Base-by-base conservation (phyloP, 2,329 filamentous ascomycete species). In the Rutstroemia sp. region DNA sequence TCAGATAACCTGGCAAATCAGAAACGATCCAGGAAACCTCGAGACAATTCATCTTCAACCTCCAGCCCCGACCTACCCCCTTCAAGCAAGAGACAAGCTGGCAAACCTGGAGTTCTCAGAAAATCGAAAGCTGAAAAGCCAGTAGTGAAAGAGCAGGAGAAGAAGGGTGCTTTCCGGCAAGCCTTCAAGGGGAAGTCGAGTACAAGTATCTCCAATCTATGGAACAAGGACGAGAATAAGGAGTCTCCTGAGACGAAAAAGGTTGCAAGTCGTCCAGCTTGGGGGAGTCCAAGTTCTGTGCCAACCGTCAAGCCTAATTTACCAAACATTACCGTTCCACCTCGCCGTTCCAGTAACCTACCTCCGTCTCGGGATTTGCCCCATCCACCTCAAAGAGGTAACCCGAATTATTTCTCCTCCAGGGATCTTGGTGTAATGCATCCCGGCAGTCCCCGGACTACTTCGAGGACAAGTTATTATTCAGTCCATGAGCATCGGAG, bases 181-280 rank as follows among this genome's bases (percentile, higher is more conserved):
- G 80, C 73, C 3, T 67, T 84, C n/a, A 78, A 73, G 55, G 79
- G 77, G 56, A 73, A 77, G 2, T 70, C 76, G 6, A 72, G 72
- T 21, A 73, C 77, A 38, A 72, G 74, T 1, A 65, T 81, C 6
- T 73, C 76, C 0, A 77, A 72, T 56, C 68, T 82, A 0, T 76
- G 78, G 68, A 75, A 71, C 53, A 81, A 76, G 51, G 78, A 81
- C n/a, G 12, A 49, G 12, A 48, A n/a, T 19, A 60, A 62, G 8
- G n/a, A 21, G 4, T 25, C 54, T 5, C 48, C 41, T 14, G 64
- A 61, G 60, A 44, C 19, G n/a, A 67, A 19, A 54, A 70, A 63
- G 53, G 57, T 58, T 41, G 66, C 46, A 60, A 69, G 57, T 48
- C 57, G 57, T 23, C 65, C 64, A 17, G 60, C 63, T 52, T 67